Evolutionary conservation across 148 eudicot species (phyloP), one percentile per base, ranked within the genome.

Genomic region (Persicaria maculosa): DNA sequence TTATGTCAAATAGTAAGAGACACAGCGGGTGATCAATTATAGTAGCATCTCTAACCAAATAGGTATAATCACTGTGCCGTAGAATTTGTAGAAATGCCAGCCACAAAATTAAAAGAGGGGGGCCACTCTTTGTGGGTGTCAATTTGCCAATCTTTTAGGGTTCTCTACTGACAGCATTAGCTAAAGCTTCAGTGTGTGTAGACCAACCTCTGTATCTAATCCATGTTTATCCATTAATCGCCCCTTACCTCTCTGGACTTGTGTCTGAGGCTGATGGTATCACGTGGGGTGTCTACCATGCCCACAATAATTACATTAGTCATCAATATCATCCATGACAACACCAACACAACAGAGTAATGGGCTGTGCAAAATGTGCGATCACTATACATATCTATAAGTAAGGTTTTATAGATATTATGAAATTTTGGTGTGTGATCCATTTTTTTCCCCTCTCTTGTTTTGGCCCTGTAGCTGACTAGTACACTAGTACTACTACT

Each of bases 241-340:
- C 14, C 40, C 19, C 58, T 19, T 57, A n/a, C 20, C 62, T 57
- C 68, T 25, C 44, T 62, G 44, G 44, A 25, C 44, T 22, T 57
- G 68, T 62, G 44, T 62, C 43, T 62, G 68, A 62, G 68, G 68
- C 44, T 62, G 68, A 25, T 65, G 70, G 17, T 43, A 31, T 65
- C 70, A 65, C 70, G 46, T 65, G 46, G 70, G 46, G 19, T 57
- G 62, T 57, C 62, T 19, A 19, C 70, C 16, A 0, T 40, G 70
- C 70, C 70, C 70, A 40, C 70, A 65, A 65, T 65, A 14, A 17
- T 25, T 40, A 65, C 17, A 65, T 65, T 12, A 14, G 70, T 12
- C 47, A 36, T 65, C 47, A 65, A 9, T 65, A 40, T 58, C 64
- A 58, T 58, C 64, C 64, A 58, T 65, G 70, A 65, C 70, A 65